Conservation (phyloP, 768 basidiomycete species). For the Rhodotorula paludigena region DNA sequence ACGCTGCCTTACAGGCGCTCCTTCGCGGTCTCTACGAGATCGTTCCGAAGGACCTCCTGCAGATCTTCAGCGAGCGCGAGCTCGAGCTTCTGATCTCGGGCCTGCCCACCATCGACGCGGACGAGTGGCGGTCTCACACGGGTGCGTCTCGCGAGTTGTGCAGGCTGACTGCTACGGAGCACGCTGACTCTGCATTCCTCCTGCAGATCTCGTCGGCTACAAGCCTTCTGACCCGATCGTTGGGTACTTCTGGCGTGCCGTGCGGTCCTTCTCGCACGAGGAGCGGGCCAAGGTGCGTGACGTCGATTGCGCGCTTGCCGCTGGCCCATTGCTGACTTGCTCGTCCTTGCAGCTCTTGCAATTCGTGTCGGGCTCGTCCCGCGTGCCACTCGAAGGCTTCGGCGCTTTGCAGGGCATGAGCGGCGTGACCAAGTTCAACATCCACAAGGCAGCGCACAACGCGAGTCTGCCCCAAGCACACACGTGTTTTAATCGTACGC, state of each 20-base stretch:
- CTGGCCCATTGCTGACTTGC: not conserved
- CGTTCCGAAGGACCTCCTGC: conserved; percentile 89
- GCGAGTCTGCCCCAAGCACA: conserved; percentile 34
- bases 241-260: conserved; percentile 98
- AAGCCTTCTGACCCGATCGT: conserved; percentile 80
- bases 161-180: not conserved
- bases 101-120: conserved; percentile 54
- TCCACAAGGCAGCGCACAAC: conserved; percentile 25
- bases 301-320: not conserved
- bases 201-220: conserved; percentile 73
- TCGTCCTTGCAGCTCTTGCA: conserved; percentile 80
- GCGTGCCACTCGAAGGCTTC: conserved; percentile 91
- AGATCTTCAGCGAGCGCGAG: conserved; percentile 93
- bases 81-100: conserved; percentile 91
- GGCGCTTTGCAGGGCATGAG: conserved; percentile 67
- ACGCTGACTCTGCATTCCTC: not conserved
- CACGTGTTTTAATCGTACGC: conserved; percentile 44
- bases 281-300: conserved; percentile 71
- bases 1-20: conserved; percentile 52
- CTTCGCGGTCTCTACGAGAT: conserved; percentile 93
- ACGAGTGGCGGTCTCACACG: not conserved
- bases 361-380: conserved; percentile 79
- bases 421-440: conserved; percentile 38
- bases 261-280: conserved; percentile 94
- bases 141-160: not conserved